A percentile compares a stretch with the other conserved stretches of the same genome.
These are phyloP conservation scores for Gautieria morchelliformis DNA, from an alignment of 768 basidiomycete genomes.

Conservation along the genomic window DNA sequence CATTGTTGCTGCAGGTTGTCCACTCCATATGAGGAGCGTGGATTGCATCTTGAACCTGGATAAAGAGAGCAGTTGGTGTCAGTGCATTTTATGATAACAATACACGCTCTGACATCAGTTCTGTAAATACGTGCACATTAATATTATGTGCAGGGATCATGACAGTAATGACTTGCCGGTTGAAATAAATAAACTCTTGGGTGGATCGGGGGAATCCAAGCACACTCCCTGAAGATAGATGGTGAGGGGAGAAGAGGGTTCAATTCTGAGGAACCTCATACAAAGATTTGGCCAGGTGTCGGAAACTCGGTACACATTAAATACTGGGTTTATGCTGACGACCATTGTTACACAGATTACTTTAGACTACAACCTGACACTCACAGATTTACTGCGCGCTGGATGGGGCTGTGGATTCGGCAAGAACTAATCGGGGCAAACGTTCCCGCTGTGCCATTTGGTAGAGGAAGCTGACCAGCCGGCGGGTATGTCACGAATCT, in stretches of 20 bases:
- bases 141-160: neutral
- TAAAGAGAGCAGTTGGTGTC: neutral
- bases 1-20: slow-evolving; percentile 17
- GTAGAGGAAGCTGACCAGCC: slow-evolving; percentile 22
- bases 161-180: slow-evolving; percentile 26
- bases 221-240: slow-evolving; percentile 28
- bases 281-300: slow-evolving; percentile 44
- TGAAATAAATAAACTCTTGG: slow-evolving; percentile 48
- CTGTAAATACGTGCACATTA: slow-evolving; percentile 12
- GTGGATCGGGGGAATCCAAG: slow-evolving; percentile 26
- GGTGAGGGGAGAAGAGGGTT: too few species aligned
- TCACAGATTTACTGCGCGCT: slow-evolving; percentile 39
- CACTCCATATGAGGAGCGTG: slow-evolving; percentile 28
- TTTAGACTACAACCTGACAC: slow-evolving; percentile 12
- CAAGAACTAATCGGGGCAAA: slow-evolving; percentile 24
- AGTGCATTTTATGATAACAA: neutral
- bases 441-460: slow-evolving; percentile 16
- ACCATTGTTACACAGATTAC: neutral
- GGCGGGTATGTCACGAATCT: slow-evolving; percentile 28
- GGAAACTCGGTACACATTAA: slow-evolving; percentile 46
- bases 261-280: slow-evolving; percentile 12
- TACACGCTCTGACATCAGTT: slow-evolving; percentile 26
- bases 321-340: slow-evolving; percentile 43
- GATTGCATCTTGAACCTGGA: slow-evolving; percentile 26
- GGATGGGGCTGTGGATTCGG: slow-evolving; percentile 39